These are phyloP conservation scores for Collybia sp. DNA, from an alignment of 768 basidiomycete genomes.

Conservation along the genomic window DNA sequence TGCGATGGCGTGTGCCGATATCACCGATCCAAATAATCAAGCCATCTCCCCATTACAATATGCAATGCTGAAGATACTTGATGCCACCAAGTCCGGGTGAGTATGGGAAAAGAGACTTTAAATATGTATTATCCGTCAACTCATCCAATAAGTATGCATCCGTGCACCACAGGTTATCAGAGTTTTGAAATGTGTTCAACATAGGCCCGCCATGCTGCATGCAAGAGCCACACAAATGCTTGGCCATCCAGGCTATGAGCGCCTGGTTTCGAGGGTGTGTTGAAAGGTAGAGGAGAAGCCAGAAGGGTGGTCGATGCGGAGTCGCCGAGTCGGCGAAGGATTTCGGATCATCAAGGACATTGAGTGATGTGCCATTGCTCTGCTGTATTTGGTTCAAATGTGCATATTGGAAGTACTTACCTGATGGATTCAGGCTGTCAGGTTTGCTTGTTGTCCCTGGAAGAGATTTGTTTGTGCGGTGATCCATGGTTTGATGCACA, in stretches of 20 bases:
- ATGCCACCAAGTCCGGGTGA: too few relatives aligned
- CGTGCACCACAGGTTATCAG: background rate
- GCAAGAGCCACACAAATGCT: conserved; percentile 51
- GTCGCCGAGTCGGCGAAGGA: conserved; percentile 57
- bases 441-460: conserved; percentile 32
- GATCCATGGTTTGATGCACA: conserved; percentile 48
- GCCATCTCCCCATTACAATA: too few relatives aligned
- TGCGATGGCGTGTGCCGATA: too few relatives aligned
- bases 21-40: too few relatives aligned
- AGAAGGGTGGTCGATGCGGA: conserved; percentile 52
- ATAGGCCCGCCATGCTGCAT: conserved; percentile 30
- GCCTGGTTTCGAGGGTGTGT: conserved; percentile 26
- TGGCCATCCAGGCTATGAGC: conserved; percentile 52
- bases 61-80: too few relatives aligned
- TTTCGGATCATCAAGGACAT: conserved; percentile 44
- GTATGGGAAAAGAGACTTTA: too few relatives aligned
- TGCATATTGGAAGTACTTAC: too few relatives aligned
- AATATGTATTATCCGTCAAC: too few relatives aligned
- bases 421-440: conserved; percentile 49
- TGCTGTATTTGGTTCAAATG: conserved; percentile 20
- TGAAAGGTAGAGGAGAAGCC: conserved; percentile 50
- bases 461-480: conserved; percentile 34
- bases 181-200: background rate
- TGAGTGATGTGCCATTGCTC: conserved; percentile 41
- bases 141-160: background rate